Conservation (phyloP, 768 basidiomycete genomes). For the Boletales sp. region DNA sequence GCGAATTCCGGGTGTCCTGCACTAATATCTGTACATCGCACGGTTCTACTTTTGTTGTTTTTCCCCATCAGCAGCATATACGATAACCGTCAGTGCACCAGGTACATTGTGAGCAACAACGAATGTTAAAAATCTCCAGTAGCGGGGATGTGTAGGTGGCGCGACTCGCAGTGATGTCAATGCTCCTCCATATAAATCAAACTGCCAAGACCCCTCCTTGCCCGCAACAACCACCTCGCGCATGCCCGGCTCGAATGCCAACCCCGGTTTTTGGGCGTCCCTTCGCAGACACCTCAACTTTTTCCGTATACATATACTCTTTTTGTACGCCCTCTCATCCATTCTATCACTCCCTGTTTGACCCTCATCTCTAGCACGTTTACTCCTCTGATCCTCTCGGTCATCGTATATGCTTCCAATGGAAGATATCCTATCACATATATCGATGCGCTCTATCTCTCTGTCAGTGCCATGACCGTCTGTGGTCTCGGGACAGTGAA, state of each 20-base stretch:
- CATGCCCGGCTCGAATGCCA: constrained; percentile 8
- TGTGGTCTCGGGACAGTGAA: constrained; percentile 74
- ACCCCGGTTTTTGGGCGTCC: constrained; percentile 14
- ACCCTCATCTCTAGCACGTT: constrained; percentile 48
- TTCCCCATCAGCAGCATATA: constrained; percentile 21
- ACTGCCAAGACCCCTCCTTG: background rate
- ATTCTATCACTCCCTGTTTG: constrained; percentile 2
- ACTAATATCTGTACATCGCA: constrained; percentile 29
- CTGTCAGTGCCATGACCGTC: constrained; percentile 73
- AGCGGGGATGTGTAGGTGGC: too few species aligned
- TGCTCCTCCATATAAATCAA: background rate
- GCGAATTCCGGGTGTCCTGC: constrained; percentile 26
- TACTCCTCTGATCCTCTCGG: constrained; percentile 75
- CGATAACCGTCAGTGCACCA: constrained; percentile 21
- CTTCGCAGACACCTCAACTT: constrained; percentile 58
- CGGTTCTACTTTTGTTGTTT: constrained; percentile 15
- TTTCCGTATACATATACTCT: constrained; percentile 57
- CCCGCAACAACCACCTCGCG: too few species aligned
- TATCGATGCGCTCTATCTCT: constrained; percentile 75
- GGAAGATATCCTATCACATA: constrained; percentile 67
- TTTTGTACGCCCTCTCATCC: constrained; percentile 46
- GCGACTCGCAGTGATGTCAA: background rate
- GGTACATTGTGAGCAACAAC: constrained; percentile 21
- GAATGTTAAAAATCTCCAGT: background rate
- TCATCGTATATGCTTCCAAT: constrained; percentile 81